These are phyloP conservation scores for Coemansia sp. DNA, from an alignment of 192 early-diverging fungal genomes.

Conservation along the genomic window DNA sequence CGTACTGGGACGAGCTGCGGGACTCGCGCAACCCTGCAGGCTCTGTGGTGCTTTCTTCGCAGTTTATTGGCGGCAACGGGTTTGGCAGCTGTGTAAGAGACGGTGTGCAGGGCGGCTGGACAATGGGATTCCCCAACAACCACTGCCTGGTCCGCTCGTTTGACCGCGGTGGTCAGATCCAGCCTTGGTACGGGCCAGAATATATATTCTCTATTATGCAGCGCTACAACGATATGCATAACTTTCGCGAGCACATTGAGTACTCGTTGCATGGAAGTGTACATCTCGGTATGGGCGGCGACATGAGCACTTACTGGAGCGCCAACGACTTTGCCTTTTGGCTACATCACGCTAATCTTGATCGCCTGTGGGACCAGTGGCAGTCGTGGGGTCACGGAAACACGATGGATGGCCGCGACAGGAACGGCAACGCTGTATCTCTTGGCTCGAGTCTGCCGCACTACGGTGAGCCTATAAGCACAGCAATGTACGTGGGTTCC, in stretches of 20 bases:
- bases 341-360: conserved; percentile 65
- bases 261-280: conserved; percentile 53
- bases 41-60: conserved; percentile 34
- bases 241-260: conserved; percentile 53
- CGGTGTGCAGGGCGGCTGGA: conserved; percentile 42
- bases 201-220: conserved; percentile 52
- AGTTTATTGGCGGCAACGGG: conserved; percentile 43
- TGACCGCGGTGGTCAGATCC: conserved; percentile 38
- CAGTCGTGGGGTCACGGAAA: conserved; percentile 49
- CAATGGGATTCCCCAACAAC: conserved; percentile 31
- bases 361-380: conserved; percentile 60
- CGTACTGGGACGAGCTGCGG: conserved; percentile 63
- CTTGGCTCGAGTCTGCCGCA: conserved; percentile 29
- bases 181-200: conserved; percentile 51
- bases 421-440: conserved; percentile 23
- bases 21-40: conserved; percentile 53
- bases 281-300: conserved; percentile 54
- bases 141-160: conserved; percentile 46
- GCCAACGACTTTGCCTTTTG: conserved; percentile 63
- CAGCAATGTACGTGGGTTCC: conserved; percentile 38
- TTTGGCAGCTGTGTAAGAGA: conserved; percentile 51
- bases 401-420: conserved; percentile 47
- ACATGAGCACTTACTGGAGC: conserved; percentile 55
- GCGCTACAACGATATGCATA: conserved; percentile 44
- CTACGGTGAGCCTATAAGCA: conserved; percentile 42